Percentiles rank a stretch among this genome's conserved stretches.
These are phyloP conservation scores for Gossypium turneri DNA, from an alignment of 345 rosid species.

Conservation along the genomic window DNA sequence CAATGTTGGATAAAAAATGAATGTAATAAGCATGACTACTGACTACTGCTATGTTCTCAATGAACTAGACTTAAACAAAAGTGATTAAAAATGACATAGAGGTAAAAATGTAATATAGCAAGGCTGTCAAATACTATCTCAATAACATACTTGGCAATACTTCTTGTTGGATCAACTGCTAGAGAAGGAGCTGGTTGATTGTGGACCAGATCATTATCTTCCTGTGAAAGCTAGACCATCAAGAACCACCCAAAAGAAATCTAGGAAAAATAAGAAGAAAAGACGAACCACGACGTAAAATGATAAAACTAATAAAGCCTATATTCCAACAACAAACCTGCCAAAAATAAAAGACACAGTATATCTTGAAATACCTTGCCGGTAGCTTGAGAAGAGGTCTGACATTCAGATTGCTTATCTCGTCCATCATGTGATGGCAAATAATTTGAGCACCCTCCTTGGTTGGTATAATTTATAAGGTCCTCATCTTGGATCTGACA, in stretches of 20 bases:
- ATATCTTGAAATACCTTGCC: slow-evolving; percentile 35
- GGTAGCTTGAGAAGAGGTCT: slow-evolving; percentile 30
- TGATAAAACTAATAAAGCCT: slow-evolving; percentile 10
- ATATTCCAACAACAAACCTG: slow-evolving; percentile 5
- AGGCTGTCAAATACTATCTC: slow-evolving; percentile 7
- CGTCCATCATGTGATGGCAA: slow-evolving; percentile 44
- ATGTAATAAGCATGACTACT: slow-evolving; percentile 10
- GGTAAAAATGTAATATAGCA: not conserved
- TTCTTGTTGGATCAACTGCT: slow-evolving; percentile 32
- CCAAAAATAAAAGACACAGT: not conserved
- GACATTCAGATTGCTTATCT: slow-evolving; percentile 45
- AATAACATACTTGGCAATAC: slow-evolving; percentile 42
- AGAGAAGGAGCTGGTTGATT: slow-evolving; percentile 34
- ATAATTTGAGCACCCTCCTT: slow-evolving; percentile 51
- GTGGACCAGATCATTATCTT: slow-evolving; percentile 33
- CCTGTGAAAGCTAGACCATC: slow-evolving; percentile 43
- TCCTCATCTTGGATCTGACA: slow-evolving; percentile 90
- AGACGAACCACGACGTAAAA: slow-evolving; percentile 10
- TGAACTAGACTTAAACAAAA: not conserved
- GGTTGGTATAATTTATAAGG: slow-evolving; percentile 40
- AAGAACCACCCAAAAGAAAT: slow-evolving; percentile 19
- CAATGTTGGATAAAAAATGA: slow-evolving; percentile 29
- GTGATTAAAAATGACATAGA: slow-evolving; percentile 5
- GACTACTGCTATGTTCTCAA: not conserved
- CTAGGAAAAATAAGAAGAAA: slow-evolving; percentile 1